Base-by-base conservation (phyloP, 768 basidiomycete genomes). In the Nevesoporus exiguus region DNA sequence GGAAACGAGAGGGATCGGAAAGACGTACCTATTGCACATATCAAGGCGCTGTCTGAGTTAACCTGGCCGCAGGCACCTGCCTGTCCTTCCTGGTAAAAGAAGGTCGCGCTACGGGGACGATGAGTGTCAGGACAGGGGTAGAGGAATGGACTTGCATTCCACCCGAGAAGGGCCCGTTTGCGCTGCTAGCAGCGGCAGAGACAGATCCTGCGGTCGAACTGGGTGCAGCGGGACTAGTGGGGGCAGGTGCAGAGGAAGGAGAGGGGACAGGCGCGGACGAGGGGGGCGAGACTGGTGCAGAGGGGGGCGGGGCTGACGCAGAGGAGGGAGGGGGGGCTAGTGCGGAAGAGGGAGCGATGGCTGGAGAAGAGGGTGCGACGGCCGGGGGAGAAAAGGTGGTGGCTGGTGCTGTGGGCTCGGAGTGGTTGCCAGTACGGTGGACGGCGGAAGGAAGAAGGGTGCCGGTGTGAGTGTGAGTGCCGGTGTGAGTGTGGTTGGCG, bases 1-100 rank as follows among this genome's bases (percentile, higher is more conserved):
- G 25, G 11, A 47, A 7, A 15, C 13, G 19, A 36, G 21, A 29
- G 40, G 19, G 30, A 37, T 6, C 9, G 29, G 29, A 1, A 19
- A 43, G 27, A 70, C 79, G 61, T 60, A 82, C 86, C 80, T 24
- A 90, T 79, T 34, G 88, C 88, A 61, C 77, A 82, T 61, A 90
- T 78, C 34, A 74, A 47, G 60, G 74, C 84, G 25, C 14, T 61
- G 71, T 96, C 94, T 2, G 64, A 53, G 77, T 82, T 68, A 31
- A 73, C 63, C 29, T 49, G 59, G 42, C 94, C 95, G 69, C 95
- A 97, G 7, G 90, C 88, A 50, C 94, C 94, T 8, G 88, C 75
- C 36, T 76, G 76, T 44, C 86, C 88, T 44, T 80, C 73, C 76
- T 91, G 90, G 71, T 76, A 80, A 76, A 79, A 92, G 69, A 70